Evolutionary conservation across 2,329 filamentous ascomycete genomes (phyloP), one percentile per base, ranked within the genome.

Genomic region (Trichoderma sp.): DNA sequence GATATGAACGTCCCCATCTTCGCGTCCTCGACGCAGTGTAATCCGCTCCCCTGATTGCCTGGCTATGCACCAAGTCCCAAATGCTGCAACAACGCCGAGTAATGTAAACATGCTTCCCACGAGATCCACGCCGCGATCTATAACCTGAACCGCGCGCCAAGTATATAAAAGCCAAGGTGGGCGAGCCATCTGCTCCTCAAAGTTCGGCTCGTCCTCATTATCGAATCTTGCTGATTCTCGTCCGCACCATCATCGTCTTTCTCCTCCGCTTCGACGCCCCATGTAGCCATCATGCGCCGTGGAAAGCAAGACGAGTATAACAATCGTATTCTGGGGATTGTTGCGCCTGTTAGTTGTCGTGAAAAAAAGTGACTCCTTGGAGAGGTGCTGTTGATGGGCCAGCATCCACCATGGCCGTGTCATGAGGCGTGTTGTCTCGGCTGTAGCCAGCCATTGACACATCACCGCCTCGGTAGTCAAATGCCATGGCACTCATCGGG

Each of bases 401-500:
- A 24, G 81, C 83, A 67, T 87, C 85, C 45, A 79, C 74, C 85
- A 87, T 87, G 24, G 83, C 81, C 34, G 86, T 77, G 63, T 87
- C 85, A 60, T 81, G 79, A 34, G 72, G 75, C 6, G 75, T 67
- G 19, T 76, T 70, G 9, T 79, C 78, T 58, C 74, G 73, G 24
- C 72, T 73, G 14, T 77, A 67, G 43, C 72, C 72, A 12, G 72
- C 71, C 5, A 74, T 68, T 7, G 71, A 68, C 57, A 74, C 61
- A 58, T 72, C 69, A 67, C 72, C 67, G 50, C 74, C 71, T 56
- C 79, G 76, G 67, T 78, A 81, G 68, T 81, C 80, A 30, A 82
- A 75, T 7, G 78, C 77, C 73, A 83, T 78, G 3, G 83, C 83
- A 64, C 83, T 86, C 69, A 82, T 69, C 2, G 85, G 81, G n/a